Evolutionary conservation across 768 basidiomycete genomes (phyloP).

Genomic region (Naematelia aurantialba): DNA sequence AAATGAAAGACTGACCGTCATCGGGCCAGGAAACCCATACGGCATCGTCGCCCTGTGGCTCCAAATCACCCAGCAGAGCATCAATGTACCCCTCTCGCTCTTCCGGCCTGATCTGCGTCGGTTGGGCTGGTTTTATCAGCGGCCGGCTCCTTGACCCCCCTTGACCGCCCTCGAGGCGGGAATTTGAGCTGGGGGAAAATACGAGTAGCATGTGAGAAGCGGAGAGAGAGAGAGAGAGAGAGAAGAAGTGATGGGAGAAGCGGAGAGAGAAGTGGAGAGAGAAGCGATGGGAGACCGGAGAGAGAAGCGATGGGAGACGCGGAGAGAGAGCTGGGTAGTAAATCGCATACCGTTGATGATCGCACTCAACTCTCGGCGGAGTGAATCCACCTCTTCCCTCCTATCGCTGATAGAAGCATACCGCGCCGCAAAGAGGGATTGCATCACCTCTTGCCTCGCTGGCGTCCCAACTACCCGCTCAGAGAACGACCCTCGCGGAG

Average conservation of each 20-base stretch:
- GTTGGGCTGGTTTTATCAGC: constrained; percentile 51
- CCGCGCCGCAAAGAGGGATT: background rate
- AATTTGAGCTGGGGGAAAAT: too few species aligned
- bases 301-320: too few species aligned
- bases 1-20: constrained; percentile 56
- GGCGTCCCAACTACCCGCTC: background rate
- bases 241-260: too few species aligned
- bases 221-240: too few species aligned
- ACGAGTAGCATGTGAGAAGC: too few species aligned
- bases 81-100: constrained; percentile 61
- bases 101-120: constrained; percentile 55
- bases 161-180: too few species aligned
- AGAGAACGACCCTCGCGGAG: too few species aligned
- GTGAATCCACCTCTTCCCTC: constrained; percentile 1
- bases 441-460: constrained; percentile 1
- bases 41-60: constrained; percentile 50
- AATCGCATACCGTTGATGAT: constrained; percentile 14
- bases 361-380: constrained; percentile 7
- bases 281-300: too few species aligned
- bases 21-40: constrained; percentile 55
- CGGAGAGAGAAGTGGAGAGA: too few species aligned
- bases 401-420: constrained; percentile 7
- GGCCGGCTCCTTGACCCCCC: background rate
- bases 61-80: constrained; percentile 62
- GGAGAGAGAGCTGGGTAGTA: too few species aligned